A percentile compares a stretch with the other conserved stretches of the same genome.
Conservation (phyloP, 495 filamentous ascomycete genomes). For the Melanomma pulvis-pyrius region DNA sequence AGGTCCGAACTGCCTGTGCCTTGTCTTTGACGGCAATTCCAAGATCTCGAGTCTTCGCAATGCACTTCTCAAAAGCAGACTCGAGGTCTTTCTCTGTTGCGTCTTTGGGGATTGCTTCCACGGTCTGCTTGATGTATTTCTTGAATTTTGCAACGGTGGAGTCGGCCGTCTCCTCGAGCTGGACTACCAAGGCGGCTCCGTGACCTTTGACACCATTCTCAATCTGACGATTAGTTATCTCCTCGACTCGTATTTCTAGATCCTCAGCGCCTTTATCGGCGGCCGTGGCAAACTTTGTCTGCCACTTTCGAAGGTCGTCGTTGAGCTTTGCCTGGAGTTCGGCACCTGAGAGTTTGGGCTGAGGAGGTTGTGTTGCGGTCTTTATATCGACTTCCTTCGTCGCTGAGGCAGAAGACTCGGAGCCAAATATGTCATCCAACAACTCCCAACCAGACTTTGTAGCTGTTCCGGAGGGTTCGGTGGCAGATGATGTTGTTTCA, state of each 20-base stretch:
- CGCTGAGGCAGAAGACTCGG: slow-evolving; percentile 20
- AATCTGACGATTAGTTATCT: slow-evolving; percentile 76
- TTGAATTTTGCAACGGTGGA: slow-evolving; percentile 68
- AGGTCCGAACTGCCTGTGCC: slow-evolving; percentile 77
- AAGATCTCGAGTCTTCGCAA: slow-evolving; percentile 66
- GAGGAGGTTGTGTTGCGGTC: slow-evolving; percentile 26
- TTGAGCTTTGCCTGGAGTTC: slow-evolving; percentile 68
- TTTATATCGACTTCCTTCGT: background rate
- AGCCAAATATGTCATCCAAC: slow-evolving; percentile 20
- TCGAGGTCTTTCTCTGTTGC: slow-evolving; percentile 57
- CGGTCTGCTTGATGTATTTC: slow-evolving; percentile 62
- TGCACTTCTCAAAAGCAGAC: slow-evolving; percentile 64
- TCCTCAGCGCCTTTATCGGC: slow-evolving; percentile 78
- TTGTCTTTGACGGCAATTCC: slow-evolving; percentile 77
- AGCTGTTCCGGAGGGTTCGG: slow-evolving; percentile 16
- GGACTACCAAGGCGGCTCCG: slow-evolving; percentile 66
- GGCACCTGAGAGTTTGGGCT: slow-evolving; percentile 39
- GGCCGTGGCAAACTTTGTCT: slow-evolving; percentile 79
- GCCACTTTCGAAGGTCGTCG: slow-evolving; percentile 78
- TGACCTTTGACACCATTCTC: slow-evolving; percentile 64
- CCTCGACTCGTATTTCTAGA: slow-evolving; percentile 66
- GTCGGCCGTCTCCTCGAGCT: slow-evolving; percentile 67
- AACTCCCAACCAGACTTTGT: slow-evolving; percentile 24
- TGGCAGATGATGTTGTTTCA: background rate
- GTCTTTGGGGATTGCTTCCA: slow-evolving; percentile 58